phyloP scores from a whole-genome alignment of 2,329 filamentous ascomycete species.

The Fusarium algeriense region DNA sequence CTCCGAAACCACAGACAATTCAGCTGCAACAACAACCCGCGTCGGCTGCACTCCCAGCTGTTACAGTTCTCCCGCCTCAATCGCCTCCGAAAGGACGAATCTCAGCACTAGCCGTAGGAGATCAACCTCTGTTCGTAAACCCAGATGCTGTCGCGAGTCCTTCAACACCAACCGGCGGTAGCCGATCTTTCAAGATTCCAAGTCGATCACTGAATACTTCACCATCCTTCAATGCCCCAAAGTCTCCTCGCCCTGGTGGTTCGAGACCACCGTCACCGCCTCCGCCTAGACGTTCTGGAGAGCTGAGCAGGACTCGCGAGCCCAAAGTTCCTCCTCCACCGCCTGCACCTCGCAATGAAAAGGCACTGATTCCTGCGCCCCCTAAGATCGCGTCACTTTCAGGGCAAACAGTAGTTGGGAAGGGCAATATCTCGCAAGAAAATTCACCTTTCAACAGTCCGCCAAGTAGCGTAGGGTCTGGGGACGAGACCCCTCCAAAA shows the following conservation, averaged over 20 bases:
- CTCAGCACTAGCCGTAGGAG: constrained; percentile 52
- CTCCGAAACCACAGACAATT: constrained; percentile 42
- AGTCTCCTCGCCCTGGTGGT: constrained; percentile 61
- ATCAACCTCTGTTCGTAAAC: constrained; percentile 61
- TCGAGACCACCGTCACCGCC: constrained; percentile 72
- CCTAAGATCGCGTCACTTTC: constrained; percentile 33
- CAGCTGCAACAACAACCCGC: constrained; percentile 39
- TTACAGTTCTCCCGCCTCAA: constrained; percentile 76
- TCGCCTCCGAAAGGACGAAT: constrained; percentile 71
- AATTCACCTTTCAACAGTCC: constrained; percentile 89
- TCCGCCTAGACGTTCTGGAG: constrained; percentile 72
- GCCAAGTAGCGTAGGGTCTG: constrained; percentile 75
- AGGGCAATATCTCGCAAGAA: constrained; percentile 51
- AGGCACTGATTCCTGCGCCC: constrained; percentile 59
- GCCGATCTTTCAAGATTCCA: constrained; percentile 65
- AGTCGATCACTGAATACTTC: constrained; percentile 67
- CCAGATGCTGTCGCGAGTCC: constrained; percentile 59
- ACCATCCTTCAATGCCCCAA: constrained; percentile 51
- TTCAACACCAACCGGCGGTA: constrained; percentile 56
- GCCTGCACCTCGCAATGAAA: constrained; percentile 83
- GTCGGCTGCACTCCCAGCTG: constrained; percentile 67
- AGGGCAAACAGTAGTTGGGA: constrained; percentile 29
- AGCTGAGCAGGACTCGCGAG: constrained; percentile 65
- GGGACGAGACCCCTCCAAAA: constrained; percentile 64
- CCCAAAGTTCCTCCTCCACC: constrained; percentile 68